These are phyloP conservation scores for Alternaria gansuensis DNA, from an alignment of 2,329 filamentous ascomycete genomes.

Conservation along the genomic window DNA sequence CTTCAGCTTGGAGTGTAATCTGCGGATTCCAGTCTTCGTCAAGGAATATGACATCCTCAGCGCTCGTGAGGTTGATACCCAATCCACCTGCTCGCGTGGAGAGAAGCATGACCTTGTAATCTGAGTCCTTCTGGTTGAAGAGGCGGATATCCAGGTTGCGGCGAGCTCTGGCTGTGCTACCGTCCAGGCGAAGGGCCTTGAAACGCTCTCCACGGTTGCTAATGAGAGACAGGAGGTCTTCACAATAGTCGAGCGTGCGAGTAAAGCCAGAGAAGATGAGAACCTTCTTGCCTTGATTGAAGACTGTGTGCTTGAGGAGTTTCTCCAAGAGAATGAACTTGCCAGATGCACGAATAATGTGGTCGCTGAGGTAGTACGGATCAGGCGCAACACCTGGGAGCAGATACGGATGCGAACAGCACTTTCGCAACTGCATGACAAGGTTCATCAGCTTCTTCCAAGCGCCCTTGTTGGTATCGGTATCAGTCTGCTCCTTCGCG, in stretches of 20 bases:
- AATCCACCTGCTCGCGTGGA: slow-evolving; percentile 65
- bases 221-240: slow-evolving; percentile 60
- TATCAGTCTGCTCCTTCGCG: slow-evolving; percentile 47
- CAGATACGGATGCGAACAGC: slow-evolving; percentile 65
- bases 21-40: slow-evolving; percentile 67
- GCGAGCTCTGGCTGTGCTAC: slow-evolving; percentile 58
- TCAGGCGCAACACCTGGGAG: slow-evolving; percentile 58
- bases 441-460: slow-evolving; percentile 65
- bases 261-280: slow-evolving; percentile 67
- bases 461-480: slow-evolving; percentile 47
- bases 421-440: slow-evolving; percentile 65
- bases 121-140: slow-evolving; percentile 59
- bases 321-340: slow-evolving; percentile 67
- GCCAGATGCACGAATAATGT: slow-evolving; percentile 62
- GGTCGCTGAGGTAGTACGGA: slow-evolving; percentile 58
- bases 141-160: slow-evolving; percentile 63
- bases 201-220: slow-evolving; percentile 55
- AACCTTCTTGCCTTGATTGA: slow-evolving; percentile 63
- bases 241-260: slow-evolving; percentile 60
- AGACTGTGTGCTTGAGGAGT: slow-evolving; percentile 59
- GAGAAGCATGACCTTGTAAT: slow-evolving; percentile 64
- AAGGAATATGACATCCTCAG: slow-evolving; percentile 65
- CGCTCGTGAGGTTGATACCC: slow-evolving; percentile 64
- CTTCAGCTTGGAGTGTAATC: slow-evolving; percentile 63
- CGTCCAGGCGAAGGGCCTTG: slow-evolving; percentile 62